Conservation (phyloP, 2,329 filamentous ascomycete genomes). For the Arthrobotrys musiformis region DNA sequence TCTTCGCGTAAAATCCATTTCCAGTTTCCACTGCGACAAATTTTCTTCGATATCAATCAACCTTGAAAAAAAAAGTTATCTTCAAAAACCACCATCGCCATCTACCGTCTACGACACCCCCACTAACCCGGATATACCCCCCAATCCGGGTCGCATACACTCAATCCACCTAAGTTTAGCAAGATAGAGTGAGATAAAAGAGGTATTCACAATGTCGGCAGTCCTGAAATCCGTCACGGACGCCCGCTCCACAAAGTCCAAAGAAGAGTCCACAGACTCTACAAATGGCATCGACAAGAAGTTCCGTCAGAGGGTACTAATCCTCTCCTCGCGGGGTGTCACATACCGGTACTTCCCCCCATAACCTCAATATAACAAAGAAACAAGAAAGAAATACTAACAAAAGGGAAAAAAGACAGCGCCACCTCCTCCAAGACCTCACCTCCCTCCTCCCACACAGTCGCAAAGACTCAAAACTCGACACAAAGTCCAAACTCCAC, state of each 20-base stretch:
- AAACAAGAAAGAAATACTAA: not conserved
- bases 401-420: conserved; percentile 72
- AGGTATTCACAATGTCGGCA: conserved; percentile 70
- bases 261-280: conserved; percentile 66
- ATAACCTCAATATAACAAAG: conserved; percentile 2
- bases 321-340: conserved; percentile 90
- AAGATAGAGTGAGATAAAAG: not conserved
- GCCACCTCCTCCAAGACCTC: conserved; percentile 90
- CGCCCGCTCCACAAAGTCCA: conserved; percentile 65
- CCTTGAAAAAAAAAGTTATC: not conserved
- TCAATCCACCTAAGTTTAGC: not conserved
- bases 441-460: conserved; percentile 88
- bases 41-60: conserved; percentile 2
- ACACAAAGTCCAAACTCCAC: conserved; percentile 90
- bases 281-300: conserved; percentile 67
- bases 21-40: too few relatives aligned
- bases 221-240: conserved; percentile 81
- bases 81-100: conserved; percentile 6
- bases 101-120: not conserved
- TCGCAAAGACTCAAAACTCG: conserved; percentile 94
- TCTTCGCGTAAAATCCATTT: too few relatives aligned
- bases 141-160: conserved; percentile 22
- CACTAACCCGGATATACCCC: not conserved
- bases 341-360: conserved; percentile 75
- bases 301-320: conserved; percentile 82